Conservation (phyloP, 2,329 filamentous ascomycete genomes). For the Clonostachys solani region DNA sequence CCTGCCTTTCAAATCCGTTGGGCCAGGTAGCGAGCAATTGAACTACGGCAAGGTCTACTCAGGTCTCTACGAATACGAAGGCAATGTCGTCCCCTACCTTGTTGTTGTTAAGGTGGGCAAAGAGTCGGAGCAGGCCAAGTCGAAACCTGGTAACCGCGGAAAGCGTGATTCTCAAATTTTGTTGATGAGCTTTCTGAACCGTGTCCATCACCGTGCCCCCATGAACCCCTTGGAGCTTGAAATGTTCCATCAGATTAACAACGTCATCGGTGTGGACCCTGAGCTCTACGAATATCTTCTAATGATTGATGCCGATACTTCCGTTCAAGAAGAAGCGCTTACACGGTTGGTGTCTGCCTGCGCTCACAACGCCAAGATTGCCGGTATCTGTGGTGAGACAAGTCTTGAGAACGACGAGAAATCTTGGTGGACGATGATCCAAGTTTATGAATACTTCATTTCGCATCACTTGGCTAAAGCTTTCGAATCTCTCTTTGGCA, state of each 20-base stretch:
- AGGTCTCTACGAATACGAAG: conserved; percentile 94
- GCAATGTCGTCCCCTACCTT: conserved; percentile 93
- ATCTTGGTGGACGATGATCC: conserved; percentile 99
- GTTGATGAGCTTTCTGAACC: conserved; percentile 95
- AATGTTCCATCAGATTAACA: conserved; percentile 99
- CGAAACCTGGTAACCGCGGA: conserved; percentile 95
- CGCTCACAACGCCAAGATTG: conserved; percentile 91
- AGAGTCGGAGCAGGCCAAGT: conserved; percentile 84
- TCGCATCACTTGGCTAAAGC: conserved; percentile 96
- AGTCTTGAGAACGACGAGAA: conserved; percentile 92
- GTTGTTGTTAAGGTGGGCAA: conserved; percentile 97
- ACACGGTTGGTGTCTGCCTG: conserved; percentile 91
- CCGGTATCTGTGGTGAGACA: conserved; percentile 95
- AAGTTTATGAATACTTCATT: conserved; percentile 99
- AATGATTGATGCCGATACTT: conserved; percentile 97
- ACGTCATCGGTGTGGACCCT: conserved; percentile 96
- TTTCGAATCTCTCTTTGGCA: conserved; percentile 96
- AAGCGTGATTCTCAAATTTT: conserved; percentile 98
- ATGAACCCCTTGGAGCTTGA: conserved; percentile 97
- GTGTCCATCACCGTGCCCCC: conserved; percentile 86
- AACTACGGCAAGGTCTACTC: conserved; percentile 99
- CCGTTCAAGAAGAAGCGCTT: conserved; percentile 84
- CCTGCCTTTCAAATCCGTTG: conserved; percentile 90
- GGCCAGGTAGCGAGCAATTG: conserved; percentile 82
- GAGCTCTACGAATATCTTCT: conserved; percentile 96